Evolutionary conservation across 441 rosid species (phyloP).

Genomic region (Manihot esculenta): DNA sequence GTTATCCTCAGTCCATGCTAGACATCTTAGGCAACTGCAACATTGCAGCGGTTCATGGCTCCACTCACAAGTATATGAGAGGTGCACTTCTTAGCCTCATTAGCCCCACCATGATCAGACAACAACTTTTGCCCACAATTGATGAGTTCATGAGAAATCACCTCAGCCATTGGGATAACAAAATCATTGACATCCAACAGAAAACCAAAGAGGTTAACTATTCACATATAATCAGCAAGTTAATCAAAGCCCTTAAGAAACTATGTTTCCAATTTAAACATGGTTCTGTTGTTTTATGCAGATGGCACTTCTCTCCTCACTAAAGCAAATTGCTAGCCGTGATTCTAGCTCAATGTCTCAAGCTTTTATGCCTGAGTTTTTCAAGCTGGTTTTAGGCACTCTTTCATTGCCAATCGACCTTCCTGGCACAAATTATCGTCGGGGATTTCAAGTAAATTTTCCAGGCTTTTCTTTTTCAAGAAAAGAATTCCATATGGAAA

Average conservation of each 20-base stretch:
- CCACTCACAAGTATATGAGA: constrained; percentile 76
- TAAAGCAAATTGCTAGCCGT: constrained; percentile 65
- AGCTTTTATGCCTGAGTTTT: constrained; percentile 72
- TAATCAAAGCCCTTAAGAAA: too few relatives aligned
- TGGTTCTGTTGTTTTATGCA: constrained; percentile 23
- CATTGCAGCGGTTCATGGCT: constrained; percentile 91
- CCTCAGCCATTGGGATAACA: constrained; percentile 57
- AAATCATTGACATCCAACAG: constrained; percentile 67
- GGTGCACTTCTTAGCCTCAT: constrained; percentile 68
- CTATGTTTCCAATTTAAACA: too few relatives aligned
- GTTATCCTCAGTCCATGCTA: constrained; percentile 90
- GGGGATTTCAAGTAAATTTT: constrained; percentile 59
- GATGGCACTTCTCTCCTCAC: constrained; percentile 87
- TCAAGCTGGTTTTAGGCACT: constrained; percentile 78
- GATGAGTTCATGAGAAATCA: constrained; percentile 77
- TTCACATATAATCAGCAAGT: neutral
- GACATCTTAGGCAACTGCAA: constrained; percentile 85
- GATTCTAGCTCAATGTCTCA: constrained; percentile 41
- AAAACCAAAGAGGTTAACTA: constrained; percentile 70
- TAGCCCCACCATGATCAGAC: constrained; percentile 67
- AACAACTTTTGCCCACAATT: constrained; percentile 68
- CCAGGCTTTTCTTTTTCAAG: neutral
- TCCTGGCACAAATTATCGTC: constrained; percentile 70
- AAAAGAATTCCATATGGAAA: too few relatives aligned
- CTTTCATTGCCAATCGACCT: constrained; percentile 79